phyloP scores from a whole-genome alignment of 176 grass and related monocot genomes.

The Oropetium thomaeum region DNA sequence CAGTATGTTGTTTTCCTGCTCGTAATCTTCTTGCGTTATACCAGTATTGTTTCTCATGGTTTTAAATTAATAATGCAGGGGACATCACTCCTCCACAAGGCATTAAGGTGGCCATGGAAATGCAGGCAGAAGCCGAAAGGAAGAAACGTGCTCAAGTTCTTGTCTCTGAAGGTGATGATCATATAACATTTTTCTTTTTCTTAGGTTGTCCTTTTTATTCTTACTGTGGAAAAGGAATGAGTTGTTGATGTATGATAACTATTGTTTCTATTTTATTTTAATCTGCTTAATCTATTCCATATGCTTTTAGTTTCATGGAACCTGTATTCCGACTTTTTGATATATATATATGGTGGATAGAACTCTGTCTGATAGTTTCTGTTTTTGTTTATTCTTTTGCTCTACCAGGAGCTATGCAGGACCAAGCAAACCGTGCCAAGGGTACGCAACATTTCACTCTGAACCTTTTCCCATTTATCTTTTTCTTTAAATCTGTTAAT shows the following conservation, averaged over 20 bases:
- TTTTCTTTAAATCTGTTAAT: not conserved
- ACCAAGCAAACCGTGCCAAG: conserved; percentile 87
- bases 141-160: conserved; percentile 94
- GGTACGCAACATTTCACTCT: conserved; percentile 44
- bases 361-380: conserved; percentile 4
- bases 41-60: conserved; percentile 25
- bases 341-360: not conserved
- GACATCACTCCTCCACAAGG: conserved; percentile 88
- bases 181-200: not conserved
- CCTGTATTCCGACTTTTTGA: not conserved
- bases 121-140: conserved; percentile 98
- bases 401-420: conserved; percentile 69
- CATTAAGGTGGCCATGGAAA: conserved; percentile 92
- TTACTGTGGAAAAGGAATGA: not conserved
- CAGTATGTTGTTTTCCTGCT: conserved; percentile 41
- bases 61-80: conserved; percentile 44
- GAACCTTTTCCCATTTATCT: not conserved
- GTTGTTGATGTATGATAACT: not conserved
- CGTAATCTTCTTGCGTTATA: not conserved
- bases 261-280: not conserved
- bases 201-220: not conserved
- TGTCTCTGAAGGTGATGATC: conserved; percentile 80
- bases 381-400: not conserved
- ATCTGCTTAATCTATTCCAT: not conserved
- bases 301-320: not conserved